Evolutionary conservation across 2,329 filamentous ascomycete genomes (phyloP).

Genomic region (Didymella glomerata): DNA sequence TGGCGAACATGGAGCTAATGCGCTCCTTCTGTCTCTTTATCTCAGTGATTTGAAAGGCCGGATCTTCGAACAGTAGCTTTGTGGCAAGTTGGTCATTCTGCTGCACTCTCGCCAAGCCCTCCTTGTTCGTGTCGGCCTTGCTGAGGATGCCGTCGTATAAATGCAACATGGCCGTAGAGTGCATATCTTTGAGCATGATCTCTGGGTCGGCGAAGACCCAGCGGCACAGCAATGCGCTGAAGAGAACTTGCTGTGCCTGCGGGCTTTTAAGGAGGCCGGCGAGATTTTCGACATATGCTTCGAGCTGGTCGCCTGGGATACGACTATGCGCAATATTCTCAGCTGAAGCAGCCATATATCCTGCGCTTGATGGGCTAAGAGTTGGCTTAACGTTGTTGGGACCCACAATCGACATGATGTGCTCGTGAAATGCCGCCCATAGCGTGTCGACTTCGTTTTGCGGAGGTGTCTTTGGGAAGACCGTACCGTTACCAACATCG

Average conservation of each 20-base stretch:
- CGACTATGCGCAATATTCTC: slow-evolving; percentile 8
- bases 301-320: not conserved
- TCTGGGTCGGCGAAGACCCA: slow-evolving; percentile 17
- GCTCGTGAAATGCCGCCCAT: slow-evolving; percentile 4
- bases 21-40: too few relatives aligned
- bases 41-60: not conserved
- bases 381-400: not conserved
- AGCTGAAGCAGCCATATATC: slow-evolving; percentile 1
- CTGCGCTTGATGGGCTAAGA: not conserved
- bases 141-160: not conserved
- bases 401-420: slow-evolving; percentile 8
- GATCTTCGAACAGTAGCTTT: not conserved
- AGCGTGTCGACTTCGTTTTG: not conserved
- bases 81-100: not conserved
- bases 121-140: not conserved
- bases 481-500: not conserved
- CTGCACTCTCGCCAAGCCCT: not conserved
- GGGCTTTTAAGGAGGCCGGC: slow-evolving; percentile 2
- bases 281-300: slow-evolving; percentile 7
- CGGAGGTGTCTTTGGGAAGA: slow-evolving; percentile 1
- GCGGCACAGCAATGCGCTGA: slow-evolving; percentile 23
- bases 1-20: too few relatives aligned
- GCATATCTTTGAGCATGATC: slow-evolving; percentile 11
- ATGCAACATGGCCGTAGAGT: not conserved
- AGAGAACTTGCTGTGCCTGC: slow-evolving; percentile 15